Evolutionary conservation across 1,284 basidiomycete species (phyloP).

Genomic region (Ceratobasidium sp.): DNA sequence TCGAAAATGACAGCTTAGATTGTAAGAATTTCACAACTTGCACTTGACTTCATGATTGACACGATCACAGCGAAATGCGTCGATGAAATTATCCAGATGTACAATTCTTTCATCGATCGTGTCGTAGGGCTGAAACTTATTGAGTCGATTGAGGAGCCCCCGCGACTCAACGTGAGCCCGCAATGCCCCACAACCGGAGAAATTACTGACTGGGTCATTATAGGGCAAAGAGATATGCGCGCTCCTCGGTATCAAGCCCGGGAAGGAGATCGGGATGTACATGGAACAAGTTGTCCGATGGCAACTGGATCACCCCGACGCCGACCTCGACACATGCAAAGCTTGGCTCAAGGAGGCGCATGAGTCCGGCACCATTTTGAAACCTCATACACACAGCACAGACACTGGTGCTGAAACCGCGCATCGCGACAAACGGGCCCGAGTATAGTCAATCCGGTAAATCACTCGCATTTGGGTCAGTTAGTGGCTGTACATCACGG

Average conservation of each 20-base stretch:
- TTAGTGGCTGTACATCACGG: constrained; percentile 21
- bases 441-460: neutral
- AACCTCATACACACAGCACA: neutral
- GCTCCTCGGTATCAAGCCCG: constrained; percentile 70
- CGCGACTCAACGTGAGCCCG: constrained; percentile 80
- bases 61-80: constrained; percentile 61
- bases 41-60: constrained; percentile 8
- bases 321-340: constrained; percentile 74
- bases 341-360: constrained; percentile 75
- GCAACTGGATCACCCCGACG: constrained; percentile 82
- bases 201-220: neutral
- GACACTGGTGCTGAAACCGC: neutral
- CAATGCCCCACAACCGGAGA: neutral
- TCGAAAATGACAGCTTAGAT: constrained; percentile 61
- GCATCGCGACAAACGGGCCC: constrained; percentile 16
- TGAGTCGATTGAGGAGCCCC: constrained; percentile 73
- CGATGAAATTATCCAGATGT: constrained; percentile 66
- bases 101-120: constrained; percentile 73
- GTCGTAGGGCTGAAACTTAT: constrained; percentile 75
- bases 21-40: constrained; percentile 59
- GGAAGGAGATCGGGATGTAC: constrained; percentile 76
- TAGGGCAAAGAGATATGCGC: constrained; percentile 64
- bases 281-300: constrained; percentile 79
- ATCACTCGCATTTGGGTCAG: neutral
- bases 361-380: constrained; percentile 45